These are phyloP conservation scores for Chlorella variabilis DNA, from an alignment of 163 green algal species.

Conservation along the genomic window DNA sequence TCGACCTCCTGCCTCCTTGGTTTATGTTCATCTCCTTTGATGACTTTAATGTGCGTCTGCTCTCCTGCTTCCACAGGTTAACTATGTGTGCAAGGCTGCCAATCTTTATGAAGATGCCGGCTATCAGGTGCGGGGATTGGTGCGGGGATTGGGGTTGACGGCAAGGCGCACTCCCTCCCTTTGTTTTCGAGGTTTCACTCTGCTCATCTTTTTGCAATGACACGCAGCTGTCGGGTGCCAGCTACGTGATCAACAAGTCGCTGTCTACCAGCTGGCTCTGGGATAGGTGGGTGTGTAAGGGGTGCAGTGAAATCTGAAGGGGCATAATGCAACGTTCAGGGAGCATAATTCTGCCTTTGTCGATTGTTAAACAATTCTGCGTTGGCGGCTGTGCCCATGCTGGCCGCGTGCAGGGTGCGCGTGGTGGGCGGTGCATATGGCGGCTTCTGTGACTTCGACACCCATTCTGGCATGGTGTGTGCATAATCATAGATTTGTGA, in stretches of 20 bases:
- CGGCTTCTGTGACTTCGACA: slow-evolving; percentile 98
- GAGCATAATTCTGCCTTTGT: too few species aligned
- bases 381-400: too few species aligned
- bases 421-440: slow-evolving; percentile 96
- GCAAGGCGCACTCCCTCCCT: neutral
- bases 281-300: slow-evolving; percentile 73
- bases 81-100: slow-evolving; percentile 97
- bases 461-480: slow-evolving; percentile 89
- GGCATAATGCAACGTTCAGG: too few species aligned
- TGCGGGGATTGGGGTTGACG: neutral
- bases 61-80: slow-evolving; percentile 95
- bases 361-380: too few species aligned
- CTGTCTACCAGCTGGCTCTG: slow-evolving; percentile 97
- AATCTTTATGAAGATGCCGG: slow-evolving; percentile 96
- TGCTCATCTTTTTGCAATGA: too few species aligned
- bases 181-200: too few species aligned
- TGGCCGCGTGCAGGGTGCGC: slow-evolving; percentile 48
- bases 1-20: too few species aligned
- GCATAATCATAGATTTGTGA: too few species aligned
- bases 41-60: too few species aligned
- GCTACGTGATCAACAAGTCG: slow-evolving; percentile 98
- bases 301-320: neutral
- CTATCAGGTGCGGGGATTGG: slow-evolving; percentile 69
- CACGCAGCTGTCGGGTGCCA: slow-evolving; percentile 73
- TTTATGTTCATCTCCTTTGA: too few species aligned